A percentile compares a stretch with the other conserved stretches of the same genome.
Evolutionary conservation across 805 yeast species (phyloP).

Genomic region (Myxozyma neglecta): DNA sequence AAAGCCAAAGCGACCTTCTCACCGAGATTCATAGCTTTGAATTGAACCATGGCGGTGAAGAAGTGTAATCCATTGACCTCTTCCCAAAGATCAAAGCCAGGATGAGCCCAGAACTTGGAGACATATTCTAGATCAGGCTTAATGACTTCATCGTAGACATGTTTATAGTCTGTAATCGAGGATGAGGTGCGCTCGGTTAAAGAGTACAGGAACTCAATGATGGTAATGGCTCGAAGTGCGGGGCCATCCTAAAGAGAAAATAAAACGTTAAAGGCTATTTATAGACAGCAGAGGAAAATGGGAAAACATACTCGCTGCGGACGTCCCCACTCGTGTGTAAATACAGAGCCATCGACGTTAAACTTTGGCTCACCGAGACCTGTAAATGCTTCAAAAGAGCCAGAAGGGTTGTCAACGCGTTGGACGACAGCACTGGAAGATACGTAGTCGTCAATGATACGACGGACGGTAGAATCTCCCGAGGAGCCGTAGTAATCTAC

Average conservation of each 20-base stretch:
- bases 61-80: conserved; percentile 75
- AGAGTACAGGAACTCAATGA: conserved; percentile 54
- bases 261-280: not conserved
- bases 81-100: conserved; percentile 92
- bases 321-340: conserved; percentile 78
- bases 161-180: conserved; percentile 44
- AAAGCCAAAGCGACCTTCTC: conserved; percentile 40
- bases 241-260: conserved; percentile 66
- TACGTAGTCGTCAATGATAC: conserved; percentile 59
- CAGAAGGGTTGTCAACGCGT: conserved; percentile 66
- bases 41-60: conserved; percentile 74
- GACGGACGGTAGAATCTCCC: conserved; percentile 34
- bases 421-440: conserved; percentile 61
- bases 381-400: conserved; percentile 45
- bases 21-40: conserved; percentile 66
- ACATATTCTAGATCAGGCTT: conserved; percentile 72
- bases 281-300: not conserved
- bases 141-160: conserved; percentile 48
- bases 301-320: conserved; percentile 63
- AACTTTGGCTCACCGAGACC: conserved; percentile 94
- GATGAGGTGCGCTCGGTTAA: conserved; percentile 39
- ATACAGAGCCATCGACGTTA: conserved; percentile 62
- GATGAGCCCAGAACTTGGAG: conserved; percentile 56
- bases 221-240: conserved; percentile 70
- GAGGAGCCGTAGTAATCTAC: conserved; percentile 55